Conservation (phyloP, 225 moss, liverwort and hornwort species). For the Pseudoscleropodium purum region DNA sequence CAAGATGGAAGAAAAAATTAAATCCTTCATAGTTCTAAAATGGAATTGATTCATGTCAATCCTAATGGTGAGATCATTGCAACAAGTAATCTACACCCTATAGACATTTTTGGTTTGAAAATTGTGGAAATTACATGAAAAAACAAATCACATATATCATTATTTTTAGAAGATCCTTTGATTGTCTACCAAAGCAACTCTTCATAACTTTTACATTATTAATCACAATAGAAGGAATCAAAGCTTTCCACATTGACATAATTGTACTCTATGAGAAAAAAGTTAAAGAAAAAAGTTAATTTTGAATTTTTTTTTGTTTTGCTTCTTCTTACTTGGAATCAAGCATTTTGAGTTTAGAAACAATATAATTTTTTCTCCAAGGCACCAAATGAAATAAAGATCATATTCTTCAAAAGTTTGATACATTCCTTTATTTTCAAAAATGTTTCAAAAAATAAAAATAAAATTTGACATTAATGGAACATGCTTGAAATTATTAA, state of each 20-base stretch:
- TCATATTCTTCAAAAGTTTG: background rate
- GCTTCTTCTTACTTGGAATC: fast-evolving
- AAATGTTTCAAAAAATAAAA: background rate
- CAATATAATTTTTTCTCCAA: fast-evolving
- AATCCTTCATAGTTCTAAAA: background rate
- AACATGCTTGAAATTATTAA: background rate
- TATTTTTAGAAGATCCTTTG: background rate
- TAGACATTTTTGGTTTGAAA: background rate
- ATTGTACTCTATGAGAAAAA: background rate
- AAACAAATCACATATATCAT: background rate
- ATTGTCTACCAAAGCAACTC: fast-evolving
- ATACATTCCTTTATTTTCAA: background rate
- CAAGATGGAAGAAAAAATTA: background rate
- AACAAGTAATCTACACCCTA: background rate
- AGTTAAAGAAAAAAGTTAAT: fast-evolving
- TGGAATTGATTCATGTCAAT: background rate
- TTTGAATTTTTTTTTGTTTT: background rate
- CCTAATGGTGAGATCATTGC: background rate
- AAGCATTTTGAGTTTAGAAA: background rate
- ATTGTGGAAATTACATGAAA: fast-evolving
- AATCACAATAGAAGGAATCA: background rate
- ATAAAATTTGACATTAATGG: background rate
- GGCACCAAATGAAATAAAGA: background rate
- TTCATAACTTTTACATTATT: background rate
- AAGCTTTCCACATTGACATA: background rate